Evolutionary conservation across 768 basidiomycete species (phyloP).

Genomic region (Gloeostereum incarnatum): DNA sequence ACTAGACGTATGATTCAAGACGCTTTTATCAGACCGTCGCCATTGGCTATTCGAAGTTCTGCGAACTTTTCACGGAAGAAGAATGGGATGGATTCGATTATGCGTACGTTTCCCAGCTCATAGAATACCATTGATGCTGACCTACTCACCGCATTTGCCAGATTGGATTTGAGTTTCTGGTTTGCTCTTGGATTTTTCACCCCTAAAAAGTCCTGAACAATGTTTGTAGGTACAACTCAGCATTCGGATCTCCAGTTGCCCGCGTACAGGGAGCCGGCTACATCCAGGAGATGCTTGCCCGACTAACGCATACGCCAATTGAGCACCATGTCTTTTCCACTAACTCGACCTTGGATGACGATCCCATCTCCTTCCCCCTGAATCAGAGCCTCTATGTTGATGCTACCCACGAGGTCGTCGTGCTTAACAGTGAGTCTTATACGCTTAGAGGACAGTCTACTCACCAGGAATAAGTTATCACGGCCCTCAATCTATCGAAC

Average conservation of each 20-base stretch:
- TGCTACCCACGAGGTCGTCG: constrained; percentile 87
- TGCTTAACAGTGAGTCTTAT: constrained; percentile 57
- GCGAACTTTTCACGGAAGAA: constrained; percentile 79
- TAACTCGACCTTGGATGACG: constrained; percentile 73
- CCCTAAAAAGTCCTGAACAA: too few species aligned
- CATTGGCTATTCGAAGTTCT: constrained; percentile 86
- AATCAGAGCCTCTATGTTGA: constrained; percentile 74
- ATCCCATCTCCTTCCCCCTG: constrained; percentile 60
- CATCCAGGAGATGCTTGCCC: constrained; percentile 74
- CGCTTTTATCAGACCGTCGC: constrained; percentile 62
- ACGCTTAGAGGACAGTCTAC: constrained; percentile 1
- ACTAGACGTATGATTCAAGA: neutral
- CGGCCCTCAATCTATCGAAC: constrained; percentile 74
- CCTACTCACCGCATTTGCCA: constrained; percentile 13
- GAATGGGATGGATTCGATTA: constrained; percentile 96
- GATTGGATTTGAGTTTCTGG: constrained; percentile 64
- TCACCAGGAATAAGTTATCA: constrained; percentile 43
- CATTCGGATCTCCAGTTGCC: constrained; percentile 76
- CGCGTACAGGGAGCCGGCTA: constrained; percentile 74
- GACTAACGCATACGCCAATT: constrained; percentile 72
- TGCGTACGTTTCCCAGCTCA: constrained; percentile 33
- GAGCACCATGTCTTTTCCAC: constrained; percentile 69
- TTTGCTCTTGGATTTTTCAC: too few species aligned
- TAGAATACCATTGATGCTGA: constrained; percentile 2
- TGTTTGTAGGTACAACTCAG: constrained; percentile 70